Conservation (phyloP, 1,139 yeast species). For the Debaryomycetaceae sp. region DNA sequence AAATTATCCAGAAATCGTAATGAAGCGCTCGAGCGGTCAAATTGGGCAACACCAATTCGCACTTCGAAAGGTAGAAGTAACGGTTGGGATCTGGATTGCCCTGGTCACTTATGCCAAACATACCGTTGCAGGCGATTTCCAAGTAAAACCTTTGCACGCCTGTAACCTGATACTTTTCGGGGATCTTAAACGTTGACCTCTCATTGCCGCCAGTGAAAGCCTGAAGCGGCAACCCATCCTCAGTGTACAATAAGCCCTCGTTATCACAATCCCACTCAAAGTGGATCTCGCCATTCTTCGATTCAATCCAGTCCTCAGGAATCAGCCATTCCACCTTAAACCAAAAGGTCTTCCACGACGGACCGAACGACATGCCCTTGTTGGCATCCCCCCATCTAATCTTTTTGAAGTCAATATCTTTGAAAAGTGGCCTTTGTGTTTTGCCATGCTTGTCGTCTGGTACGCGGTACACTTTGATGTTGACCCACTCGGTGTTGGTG, state of each 20-base stretch:
- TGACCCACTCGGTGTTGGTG: conserved; percentile 36
- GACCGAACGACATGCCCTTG: conserved; percentile 81
- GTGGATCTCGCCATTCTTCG: conserved; percentile 46
- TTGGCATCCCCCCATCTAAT: conserved; percentile 55
- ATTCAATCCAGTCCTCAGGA: conserved; percentile 55
- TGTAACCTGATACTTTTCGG: conserved; percentile 43
- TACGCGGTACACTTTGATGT: conserved; percentile 57
- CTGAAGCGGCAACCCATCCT: conserved; percentile 64
- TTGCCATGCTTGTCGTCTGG: conserved; percentile 47
- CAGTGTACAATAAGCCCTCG: conserved; percentile 76
- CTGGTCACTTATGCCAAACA: conserved; percentile 78
- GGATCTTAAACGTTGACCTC: conserved; percentile 68
- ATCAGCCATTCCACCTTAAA: conserved; percentile 62
- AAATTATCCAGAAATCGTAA: conserved; percentile 81
- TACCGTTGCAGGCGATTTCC: conserved; percentile 91
- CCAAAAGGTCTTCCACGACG: conserved; percentile 98
- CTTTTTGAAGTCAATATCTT: conserved; percentile 45
- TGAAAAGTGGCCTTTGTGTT: conserved; percentile 70
- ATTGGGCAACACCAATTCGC: conserved; percentile 81
- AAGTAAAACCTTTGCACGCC: conserved; percentile 56
- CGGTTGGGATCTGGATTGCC: conserved; percentile 63
- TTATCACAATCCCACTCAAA: conserved; percentile 85
- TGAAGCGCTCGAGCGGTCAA: conserved; percentile 71
- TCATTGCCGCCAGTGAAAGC: conserved; percentile 89
- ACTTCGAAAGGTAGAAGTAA: conserved; percentile 59